Percentiles rank a stretch among this genome's conserved stretches.
These are phyloP conservation scores for Tulasnella sp. DNA, from an alignment of 768 basidiomycete genomes.

Conservation along the genomic window DNA sequence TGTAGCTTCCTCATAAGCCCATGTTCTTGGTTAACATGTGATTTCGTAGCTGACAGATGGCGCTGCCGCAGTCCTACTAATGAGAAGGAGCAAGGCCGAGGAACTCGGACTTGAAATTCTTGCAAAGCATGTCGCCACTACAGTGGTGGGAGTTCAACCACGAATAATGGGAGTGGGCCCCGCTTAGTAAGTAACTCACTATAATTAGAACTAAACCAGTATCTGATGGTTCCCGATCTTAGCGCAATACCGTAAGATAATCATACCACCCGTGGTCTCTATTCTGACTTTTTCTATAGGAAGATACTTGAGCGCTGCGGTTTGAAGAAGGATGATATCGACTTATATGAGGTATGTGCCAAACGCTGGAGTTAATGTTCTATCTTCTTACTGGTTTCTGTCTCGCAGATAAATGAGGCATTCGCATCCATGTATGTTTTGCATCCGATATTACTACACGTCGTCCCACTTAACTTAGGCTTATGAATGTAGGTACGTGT, in stretches of 20 bases:
- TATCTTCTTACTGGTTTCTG: background rate
- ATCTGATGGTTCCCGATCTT: slow-evolving; percentile 68
- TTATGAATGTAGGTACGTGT: slow-evolving; percentile 31
- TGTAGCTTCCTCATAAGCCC: background rate
- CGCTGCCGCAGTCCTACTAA: slow-evolving; percentile 71
- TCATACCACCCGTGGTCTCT: background rate
- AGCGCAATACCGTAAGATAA: slow-evolving; percentile 43
- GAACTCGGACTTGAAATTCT: slow-evolving; percentile 64
- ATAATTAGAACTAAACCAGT: slow-evolving; percentile 30
- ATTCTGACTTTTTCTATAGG: background rate
- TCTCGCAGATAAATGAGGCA: slow-evolving; percentile 66
- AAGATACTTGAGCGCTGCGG: slow-evolving; percentile 50
- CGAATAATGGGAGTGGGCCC: slow-evolving; percentile 18
- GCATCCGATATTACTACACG: background rate
- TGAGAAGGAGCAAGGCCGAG: slow-evolving; percentile 64
- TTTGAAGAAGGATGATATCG: slow-evolving; percentile 56
- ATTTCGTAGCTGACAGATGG: slow-evolving; percentile 60
- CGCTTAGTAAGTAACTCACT: background rate
- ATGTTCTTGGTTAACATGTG: background rate
- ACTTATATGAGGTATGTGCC: slow-evolving; percentile 54
- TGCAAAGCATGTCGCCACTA: slow-evolving; percentile 67
- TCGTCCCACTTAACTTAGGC: too few relatives aligned
- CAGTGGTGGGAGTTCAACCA: slow-evolving; percentile 51
- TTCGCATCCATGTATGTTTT: slow-evolving; percentile 71
- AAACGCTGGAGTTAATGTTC: background rate